Conservation (phyloP, 202 grass and related monocot genomes). For the Carex arenaria region DNA sequence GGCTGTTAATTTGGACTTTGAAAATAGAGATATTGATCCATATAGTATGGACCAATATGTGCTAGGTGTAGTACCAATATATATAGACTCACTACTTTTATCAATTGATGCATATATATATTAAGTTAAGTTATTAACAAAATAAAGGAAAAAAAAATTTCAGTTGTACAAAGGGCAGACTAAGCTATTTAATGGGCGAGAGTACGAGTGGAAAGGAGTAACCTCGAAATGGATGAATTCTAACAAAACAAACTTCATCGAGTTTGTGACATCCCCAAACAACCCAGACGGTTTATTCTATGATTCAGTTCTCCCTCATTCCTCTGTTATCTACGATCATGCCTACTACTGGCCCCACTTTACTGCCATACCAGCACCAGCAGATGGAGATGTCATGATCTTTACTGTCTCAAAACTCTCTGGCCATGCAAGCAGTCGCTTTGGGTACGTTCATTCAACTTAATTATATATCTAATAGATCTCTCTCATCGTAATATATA, state of each 20-base stretch:
- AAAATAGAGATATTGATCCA: too few relatives aligned
- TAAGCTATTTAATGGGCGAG: constrained; percentile 40
- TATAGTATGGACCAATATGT: too few relatives aligned
- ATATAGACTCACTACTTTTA: too few relatives aligned
- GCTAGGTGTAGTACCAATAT: too few relatives aligned
- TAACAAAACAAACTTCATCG: constrained; percentile 35
- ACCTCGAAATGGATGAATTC: constrained; percentile 38
- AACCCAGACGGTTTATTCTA: constrained; percentile 50
- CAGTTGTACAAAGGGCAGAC: constrained; percentile 43
- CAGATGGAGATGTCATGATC: constrained; percentile 63
- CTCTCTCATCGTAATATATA: background rate
- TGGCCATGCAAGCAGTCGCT: constrained; percentile 75
- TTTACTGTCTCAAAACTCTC: constrained; percentile 65
- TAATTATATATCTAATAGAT: background rate
- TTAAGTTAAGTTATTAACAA: background rate
- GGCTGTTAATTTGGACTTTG: too few relatives aligned
- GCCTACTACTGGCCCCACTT: constrained; percentile 91
- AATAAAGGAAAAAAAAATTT: background rate
- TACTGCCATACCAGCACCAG: constrained; percentile 46
- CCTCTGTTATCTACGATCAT: constrained; percentile 49
- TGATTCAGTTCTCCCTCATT: constrained; percentile 31
- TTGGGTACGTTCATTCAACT: constrained; percentile 41
- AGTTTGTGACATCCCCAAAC: constrained; percentile 82
- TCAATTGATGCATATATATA: background rate
- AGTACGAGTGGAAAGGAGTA: constrained; percentile 53